Percentiles rank a stretch among this genome's conserved stretches.
These are phyloP conservation scores for Stachybotrys elegans DNA, from an alignment of 2,329 filamentous ascomycete species.

Conservation along the genomic window DNA sequence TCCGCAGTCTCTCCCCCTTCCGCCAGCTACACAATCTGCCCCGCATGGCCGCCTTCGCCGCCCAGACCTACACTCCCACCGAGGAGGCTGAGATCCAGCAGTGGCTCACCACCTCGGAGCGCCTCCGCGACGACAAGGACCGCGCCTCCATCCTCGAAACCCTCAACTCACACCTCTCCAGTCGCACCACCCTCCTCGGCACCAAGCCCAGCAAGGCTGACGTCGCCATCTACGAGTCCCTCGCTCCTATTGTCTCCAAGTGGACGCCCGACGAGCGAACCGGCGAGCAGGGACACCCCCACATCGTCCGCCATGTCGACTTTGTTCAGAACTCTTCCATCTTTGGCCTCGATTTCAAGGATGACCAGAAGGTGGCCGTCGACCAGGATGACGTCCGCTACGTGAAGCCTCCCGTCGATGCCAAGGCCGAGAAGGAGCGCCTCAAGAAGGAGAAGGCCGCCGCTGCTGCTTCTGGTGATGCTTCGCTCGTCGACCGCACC, in stretches of 20 bases:
- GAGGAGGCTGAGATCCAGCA: conserved; percentile 86
- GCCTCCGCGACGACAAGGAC: conserved; percentile 53
- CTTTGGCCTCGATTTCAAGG: conserved; percentile 63
- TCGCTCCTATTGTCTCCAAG: conserved; percentile 69
- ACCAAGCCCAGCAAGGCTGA: conserved; percentile 86
- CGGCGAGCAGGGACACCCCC: conserved; percentile 80
- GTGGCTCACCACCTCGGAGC: conserved; percentile 76
- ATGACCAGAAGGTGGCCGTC: conserved; percentile 71
- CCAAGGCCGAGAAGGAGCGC: conserved; percentile 93
- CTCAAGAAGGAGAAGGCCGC: conserved; percentile 94
- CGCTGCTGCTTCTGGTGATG: conserved; percentile 44
- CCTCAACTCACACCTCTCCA: conserved; percentile 82
- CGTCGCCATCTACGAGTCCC: conserved; percentile 72
- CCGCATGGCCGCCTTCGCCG: conserved; percentile 49
- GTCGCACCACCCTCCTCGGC: conserved; percentile 83
- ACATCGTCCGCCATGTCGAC: conserved; percentile 87
- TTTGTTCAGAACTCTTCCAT: conserved; percentile 89
- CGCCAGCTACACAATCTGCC: conserved; percentile 13
- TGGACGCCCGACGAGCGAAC: conserved; percentile 87
- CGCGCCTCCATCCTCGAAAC: conserved; percentile 67
- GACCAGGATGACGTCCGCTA: conserved; percentile 77
- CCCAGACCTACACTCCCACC: conserved; percentile 65
- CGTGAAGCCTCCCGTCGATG: conserved; percentile 82
- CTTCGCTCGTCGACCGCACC: conserved; percentile 53
- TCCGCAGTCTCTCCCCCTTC: conserved; percentile 31